Percentiles rank a stretch among this genome's conserved stretches.
These are phyloP conservation scores for Cucumis sativus DNA, from an alignment of 306 rosid species.

Conservation along the genomic window Cucumber_9930_V3 NC_026660.2:26411001-26411500, in stretches of 20 bases:
- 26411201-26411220: neutral
- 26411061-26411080: neutral
- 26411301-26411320: constrained; percentile 70
- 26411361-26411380: constrained; percentile 76
- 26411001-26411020: neutral
- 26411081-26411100: neutral
- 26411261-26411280: neutral
- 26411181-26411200: neutral
- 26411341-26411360: constrained; percentile 77
- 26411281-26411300: constrained; percentile 10
- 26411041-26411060: neutral
- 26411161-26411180: neutral
- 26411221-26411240: neutral
- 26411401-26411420: constrained; percentile 84
- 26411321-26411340: constrained; percentile 85
- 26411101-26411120: neutral
- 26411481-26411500: neutral
- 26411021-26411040: neutral
- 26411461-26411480: neutral
- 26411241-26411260: neutral
- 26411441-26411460: constrained; percentile 45
- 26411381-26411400: constrained; percentile 58
- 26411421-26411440: constrained; percentile 70
- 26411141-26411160: neutral
- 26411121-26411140: neutral